phyloP scores from a whole-genome alignment of 2,329 filamentous ascomycete species.

The Cytospora piceicola region DNA sequence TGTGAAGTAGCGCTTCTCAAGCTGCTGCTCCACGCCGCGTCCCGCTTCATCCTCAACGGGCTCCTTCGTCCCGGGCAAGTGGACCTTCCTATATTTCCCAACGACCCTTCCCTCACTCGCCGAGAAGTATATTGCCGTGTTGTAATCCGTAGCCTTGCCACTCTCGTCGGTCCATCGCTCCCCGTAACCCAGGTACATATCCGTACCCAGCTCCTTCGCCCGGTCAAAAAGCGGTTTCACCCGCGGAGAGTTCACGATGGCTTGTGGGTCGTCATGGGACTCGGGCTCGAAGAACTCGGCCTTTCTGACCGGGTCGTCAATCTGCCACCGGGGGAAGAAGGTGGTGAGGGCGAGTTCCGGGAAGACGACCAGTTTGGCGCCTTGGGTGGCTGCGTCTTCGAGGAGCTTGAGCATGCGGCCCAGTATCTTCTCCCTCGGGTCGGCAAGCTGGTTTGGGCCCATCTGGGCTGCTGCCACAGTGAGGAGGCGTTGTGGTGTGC shows the following conservation, averaged over 20 bases:
- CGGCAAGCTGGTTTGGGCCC: slow-evolving; percentile 48
- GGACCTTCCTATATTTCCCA: slow-evolving; percentile 58
- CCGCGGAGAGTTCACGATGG: slow-evolving; percentile 46
- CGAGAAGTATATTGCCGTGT: slow-evolving; percentile 60
- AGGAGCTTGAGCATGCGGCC: slow-evolving; percentile 54
- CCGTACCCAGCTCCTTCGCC: slow-evolving; percentile 51
- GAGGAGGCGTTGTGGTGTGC: slow-evolving; percentile 28
- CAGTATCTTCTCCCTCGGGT: slow-evolving; percentile 48
- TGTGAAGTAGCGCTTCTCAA: slow-evolving; percentile 59
- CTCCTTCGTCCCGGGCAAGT: slow-evolving; percentile 56
- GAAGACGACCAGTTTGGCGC: slow-evolving; percentile 55
- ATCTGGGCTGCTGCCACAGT: slow-evolving; percentile 58
- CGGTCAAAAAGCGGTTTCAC: slow-evolving; percentile 53
- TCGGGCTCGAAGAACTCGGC: slow-evolving; percentile 55
- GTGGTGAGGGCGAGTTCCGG: slow-evolving; percentile 60
- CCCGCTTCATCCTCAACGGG: slow-evolving; percentile 45
- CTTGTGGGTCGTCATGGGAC: slow-evolving; percentile 40
- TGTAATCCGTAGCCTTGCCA: slow-evolving; percentile 50
- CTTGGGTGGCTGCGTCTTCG: slow-evolving; percentile 47
- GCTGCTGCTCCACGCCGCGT: slow-evolving; percentile 54
- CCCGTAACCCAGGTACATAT: slow-evolving; percentile 57
- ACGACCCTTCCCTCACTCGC: slow-evolving; percentile 45
- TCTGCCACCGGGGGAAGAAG: slow-evolving; percentile 58
- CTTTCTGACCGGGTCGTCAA: slow-evolving; percentile 48
- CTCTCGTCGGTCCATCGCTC: slow-evolving; percentile 47